Evolutionary conservation across 164 flowering plant species (phyloP).

Genomic region (Brasenia schreberi): DNA sequence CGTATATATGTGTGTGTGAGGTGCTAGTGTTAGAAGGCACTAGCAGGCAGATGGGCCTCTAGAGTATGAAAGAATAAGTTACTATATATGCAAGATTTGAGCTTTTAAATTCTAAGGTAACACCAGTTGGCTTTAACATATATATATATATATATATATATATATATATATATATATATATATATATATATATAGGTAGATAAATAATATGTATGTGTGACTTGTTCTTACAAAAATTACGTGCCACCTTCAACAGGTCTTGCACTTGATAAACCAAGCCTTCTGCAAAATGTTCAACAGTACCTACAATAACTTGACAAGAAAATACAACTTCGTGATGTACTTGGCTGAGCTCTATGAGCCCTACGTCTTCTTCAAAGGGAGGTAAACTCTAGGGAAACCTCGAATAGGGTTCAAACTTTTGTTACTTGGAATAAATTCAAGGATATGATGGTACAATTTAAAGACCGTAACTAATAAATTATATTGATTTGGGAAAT

Average conservation of each 20-base stretch:
- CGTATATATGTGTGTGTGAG: too few species aligned
- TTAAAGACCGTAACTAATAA: background rate
- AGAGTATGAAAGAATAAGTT: too few species aligned
- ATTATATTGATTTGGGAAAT: background rate
- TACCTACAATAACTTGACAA: slow-evolving; percentile 13
- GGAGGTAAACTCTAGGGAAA: slow-evolving; percentile 18
- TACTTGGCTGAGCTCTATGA: slow-evolving; percentile 36
- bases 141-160: too few species aligned
- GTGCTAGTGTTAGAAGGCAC: too few species aligned
- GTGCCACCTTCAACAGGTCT: background rate
- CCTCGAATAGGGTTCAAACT: slow-evolving; percentile 2
- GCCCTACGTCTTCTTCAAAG: slow-evolving; percentile 48
- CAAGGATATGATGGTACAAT: background rate
- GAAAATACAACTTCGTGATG: slow-evolving; percentile 27
- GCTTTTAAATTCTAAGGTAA: too few species aligned
- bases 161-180: too few species aligned
- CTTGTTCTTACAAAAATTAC: too few species aligned
- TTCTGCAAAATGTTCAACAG: slow-evolving; percentile 14
- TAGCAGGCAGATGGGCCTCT: too few species aligned
- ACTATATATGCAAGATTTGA: too few species aligned
- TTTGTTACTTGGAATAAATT: background rate
- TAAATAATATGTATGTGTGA: too few species aligned
- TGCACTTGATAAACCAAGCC: background rate
- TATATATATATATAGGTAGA: too few species aligned
- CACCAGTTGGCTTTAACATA: too few species aligned